A percentile compares a stretch with the other conserved stretches of the same genome.
Evolutionary conservation across 1,284 basidiomycete genomes (phyloP).

Genomic region (Sporisorium sorghi): DNA sequence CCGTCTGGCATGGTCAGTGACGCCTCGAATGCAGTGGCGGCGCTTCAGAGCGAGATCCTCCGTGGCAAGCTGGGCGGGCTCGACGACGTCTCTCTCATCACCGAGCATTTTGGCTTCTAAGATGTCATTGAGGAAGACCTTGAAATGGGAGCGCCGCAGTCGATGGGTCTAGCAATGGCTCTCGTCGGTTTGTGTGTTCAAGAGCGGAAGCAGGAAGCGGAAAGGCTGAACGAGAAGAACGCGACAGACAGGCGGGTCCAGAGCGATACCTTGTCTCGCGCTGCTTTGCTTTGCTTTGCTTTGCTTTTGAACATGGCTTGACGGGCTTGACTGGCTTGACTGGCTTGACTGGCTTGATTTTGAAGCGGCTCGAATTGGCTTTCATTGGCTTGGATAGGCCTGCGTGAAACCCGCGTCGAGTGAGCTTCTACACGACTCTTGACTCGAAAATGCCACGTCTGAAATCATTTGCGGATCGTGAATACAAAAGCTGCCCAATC

Average conservation of each 20-base stretch:
- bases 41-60: conserved; percentile 33
- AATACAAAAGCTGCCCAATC: conserved; percentile 16
- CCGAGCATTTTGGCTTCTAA: conserved; percentile 43
- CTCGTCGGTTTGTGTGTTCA: too few species aligned
- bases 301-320: conserved; percentile 14
- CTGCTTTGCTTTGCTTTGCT: too few species aligned
- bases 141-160: too few species aligned
- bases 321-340: too few species aligned
- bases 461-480: conserved; percentile 3
- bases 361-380: too few species aligned
- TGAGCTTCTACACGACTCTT: conserved; percentile 13
- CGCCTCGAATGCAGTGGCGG: conserved; percentile 38
- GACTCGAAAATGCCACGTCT: conserved; percentile 5
- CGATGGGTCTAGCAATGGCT: too few species aligned
- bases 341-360: not conserved
- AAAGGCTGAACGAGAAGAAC: too few species aligned
- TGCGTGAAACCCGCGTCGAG: conserved; percentile 27
- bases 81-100: conserved; percentile 32
- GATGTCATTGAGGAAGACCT: not conserved
- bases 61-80: conserved; percentile 23
- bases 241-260: too few species aligned
- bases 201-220: too few species aligned
- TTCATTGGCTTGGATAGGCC: too few species aligned
- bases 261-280: too few species aligned
- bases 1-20: conserved; percentile 43